Conservation (phyloP, 305 asterid genomes). For the Galium porrigens region DNA sequence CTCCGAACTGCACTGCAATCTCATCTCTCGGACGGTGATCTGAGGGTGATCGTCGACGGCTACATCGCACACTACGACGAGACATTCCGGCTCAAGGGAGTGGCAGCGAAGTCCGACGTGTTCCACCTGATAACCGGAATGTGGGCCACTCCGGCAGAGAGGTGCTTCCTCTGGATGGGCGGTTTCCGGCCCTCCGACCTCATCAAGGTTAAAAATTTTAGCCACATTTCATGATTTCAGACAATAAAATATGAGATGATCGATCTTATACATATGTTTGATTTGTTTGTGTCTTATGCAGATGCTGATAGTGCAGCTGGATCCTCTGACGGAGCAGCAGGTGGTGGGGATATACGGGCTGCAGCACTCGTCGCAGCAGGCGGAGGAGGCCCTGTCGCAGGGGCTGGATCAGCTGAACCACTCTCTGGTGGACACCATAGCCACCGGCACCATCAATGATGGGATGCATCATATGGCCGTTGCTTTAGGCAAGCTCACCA, state of each 20-base stretch:
- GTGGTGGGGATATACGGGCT: constrained; percentile 66
- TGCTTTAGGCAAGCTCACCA: constrained; percentile 70
- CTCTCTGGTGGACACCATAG: constrained; percentile 52
- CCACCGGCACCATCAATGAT: constrained; percentile 41
- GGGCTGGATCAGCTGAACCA: constrained; percentile 82
- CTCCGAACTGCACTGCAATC: constrained; percentile 67
- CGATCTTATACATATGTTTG: too few relatives aligned
- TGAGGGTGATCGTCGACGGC: constrained; percentile 56
- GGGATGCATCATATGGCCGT: constrained; percentile 78
- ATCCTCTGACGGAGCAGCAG: constrained; percentile 87
- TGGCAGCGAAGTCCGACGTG: constrained; percentile 66
- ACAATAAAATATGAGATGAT: too few relatives aligned
- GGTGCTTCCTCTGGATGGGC: constrained; percentile 91
- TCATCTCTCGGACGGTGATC: constrained; percentile 54
- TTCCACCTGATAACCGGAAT: constrained; percentile 78
- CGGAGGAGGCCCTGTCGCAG: constrained; percentile 82
- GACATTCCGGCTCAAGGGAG: constrained; percentile 54
- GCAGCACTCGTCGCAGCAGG: constrained; percentile 82
- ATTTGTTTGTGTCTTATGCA: constrained; percentile 6
- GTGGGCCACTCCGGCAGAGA: constrained; percentile 83
- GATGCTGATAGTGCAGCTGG: constrained; percentile 66
- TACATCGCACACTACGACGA: constrained; percentile 69
- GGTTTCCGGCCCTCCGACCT: constrained; percentile 88
- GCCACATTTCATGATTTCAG: too few relatives aligned
- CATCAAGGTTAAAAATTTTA: constrained; percentile 40